Evolutionary conservation across 78 protist genomes (phyloP).

Genomic region (Tieghemostelium lacteum): DNA sequence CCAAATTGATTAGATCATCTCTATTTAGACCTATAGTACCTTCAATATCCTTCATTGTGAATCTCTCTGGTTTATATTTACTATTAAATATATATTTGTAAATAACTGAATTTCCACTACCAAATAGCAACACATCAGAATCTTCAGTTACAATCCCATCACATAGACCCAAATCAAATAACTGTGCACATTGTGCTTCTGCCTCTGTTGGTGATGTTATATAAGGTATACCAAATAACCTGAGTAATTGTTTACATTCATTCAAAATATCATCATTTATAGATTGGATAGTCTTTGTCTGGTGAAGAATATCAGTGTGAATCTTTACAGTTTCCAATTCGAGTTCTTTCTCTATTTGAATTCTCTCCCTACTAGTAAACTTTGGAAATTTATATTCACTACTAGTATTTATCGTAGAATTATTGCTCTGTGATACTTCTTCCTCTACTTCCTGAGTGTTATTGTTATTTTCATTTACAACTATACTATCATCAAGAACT

Average conservation of each 20-base stretch:
- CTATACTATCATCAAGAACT: background rate
- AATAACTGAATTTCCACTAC: conserved; percentile 16
- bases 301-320: background rate
- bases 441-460: background rate
- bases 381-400: background rate
- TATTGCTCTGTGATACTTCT: too few relatives aligned
- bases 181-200: conserved; percentile 85
- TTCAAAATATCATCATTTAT: conserved; percentile 45
- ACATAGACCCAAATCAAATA: conserved; percentile 47
- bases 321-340: conserved; percentile 23
- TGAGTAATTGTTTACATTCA: conserved; percentile 58
- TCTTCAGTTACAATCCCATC: conserved; percentile 88
- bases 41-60: background rate
- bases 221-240: conserved; percentile 82
- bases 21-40: conserved; percentile 14
- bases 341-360: conserved; percentile 18
- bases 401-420: background rate
- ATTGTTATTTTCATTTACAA: background rate
- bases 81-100: conserved; percentile 54
- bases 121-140: conserved; percentile 77
- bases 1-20: conserved; percentile 34
- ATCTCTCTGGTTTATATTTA: conserved; percentile 25
- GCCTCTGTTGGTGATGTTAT: conserved; percentile 83
- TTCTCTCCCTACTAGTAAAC: conserved; percentile 27
- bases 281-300: conserved; percentile 21